Conservation (phyloP, 495 filamentous ascomycete species). For the Neurospora terricola region DNA sequence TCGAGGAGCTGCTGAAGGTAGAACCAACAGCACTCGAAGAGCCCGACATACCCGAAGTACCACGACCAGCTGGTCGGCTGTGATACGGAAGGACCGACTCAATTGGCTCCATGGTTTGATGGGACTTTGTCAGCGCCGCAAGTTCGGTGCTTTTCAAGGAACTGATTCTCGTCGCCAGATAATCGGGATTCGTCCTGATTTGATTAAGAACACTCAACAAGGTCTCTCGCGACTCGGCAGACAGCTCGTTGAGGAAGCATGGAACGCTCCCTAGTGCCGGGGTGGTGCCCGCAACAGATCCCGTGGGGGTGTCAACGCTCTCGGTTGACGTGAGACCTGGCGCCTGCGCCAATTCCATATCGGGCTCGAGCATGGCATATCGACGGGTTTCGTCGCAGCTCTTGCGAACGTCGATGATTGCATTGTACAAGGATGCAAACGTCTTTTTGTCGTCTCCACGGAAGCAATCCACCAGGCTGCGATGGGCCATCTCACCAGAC, state of each 20-base stretch:
- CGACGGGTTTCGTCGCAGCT: conserved; percentile 65
- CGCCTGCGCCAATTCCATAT: conserved; percentile 45
- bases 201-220: conserved; percentile 71
- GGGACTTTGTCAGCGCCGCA: conserved; percentile 59
- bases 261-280: conserved; percentile 38
- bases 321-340: conserved; percentile 35
- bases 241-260: conserved; percentile 74
- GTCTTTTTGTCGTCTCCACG: conserved; percentile 80
- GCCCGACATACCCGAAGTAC: conserved; percentile 10
- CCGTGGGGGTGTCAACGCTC: conserved; percentile 30
- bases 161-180: conserved; percentile 69
- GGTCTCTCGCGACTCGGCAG: conserved; percentile 59
- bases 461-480: conserved; percentile 78
- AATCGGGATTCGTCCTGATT: conserved; percentile 77
- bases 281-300: conserved; percentile 27
- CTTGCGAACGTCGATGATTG: conserved; percentile 77
- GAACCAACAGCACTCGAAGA: conserved; percentile 5
- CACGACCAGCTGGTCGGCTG: conserved; percentile 35
- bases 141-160: conserved; percentile 65
- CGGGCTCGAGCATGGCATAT: conserved; percentile 59
- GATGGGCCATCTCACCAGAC: conserved; percentile 66
- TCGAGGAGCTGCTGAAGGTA: conserved; percentile 7
- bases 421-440: conserved; percentile 80
- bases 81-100: conserved; percentile 74
- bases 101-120: conserved; percentile 64